A percentile compares a stretch with the other conserved stretches of the same genome.
Conservation (phyloP, 192 early-diverging fungal genomes). For the Diversispora epigaea region DNA sequence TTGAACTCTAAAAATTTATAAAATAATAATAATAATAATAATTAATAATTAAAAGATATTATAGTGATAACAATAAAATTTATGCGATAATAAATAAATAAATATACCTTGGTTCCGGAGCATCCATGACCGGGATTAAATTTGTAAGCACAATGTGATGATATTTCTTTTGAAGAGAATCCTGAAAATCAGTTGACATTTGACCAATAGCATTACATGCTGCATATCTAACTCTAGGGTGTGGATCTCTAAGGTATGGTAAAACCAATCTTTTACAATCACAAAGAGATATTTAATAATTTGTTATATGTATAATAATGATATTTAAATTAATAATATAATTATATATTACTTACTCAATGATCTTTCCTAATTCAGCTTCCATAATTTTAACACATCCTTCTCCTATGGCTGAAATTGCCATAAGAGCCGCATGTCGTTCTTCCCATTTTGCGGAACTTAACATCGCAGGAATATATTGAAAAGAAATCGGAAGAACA, state of each 20-base stretch:
- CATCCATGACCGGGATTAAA: constrained; percentile 88
- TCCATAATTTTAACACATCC: constrained; percentile 95
- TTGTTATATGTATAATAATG: too few relatives aligned
- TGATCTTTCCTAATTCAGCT: constrained; percentile 80
- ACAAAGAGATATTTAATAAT: not conserved
- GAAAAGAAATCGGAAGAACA: constrained; percentile 86
- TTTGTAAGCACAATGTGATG: constrained; percentile 68
- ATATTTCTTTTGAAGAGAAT: constrained; percentile 70
- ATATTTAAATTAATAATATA: too few relatives aligned
- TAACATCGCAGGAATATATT: constrained; percentile 87
- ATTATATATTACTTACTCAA: constrained; percentile 43
- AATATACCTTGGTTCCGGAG: constrained; percentile 29
- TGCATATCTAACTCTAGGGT: constrained; percentile 95
- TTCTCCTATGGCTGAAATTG: constrained; percentile 95
- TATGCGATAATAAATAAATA: not conserved
- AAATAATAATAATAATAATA: constrained; percentile 18
- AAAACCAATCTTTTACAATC: constrained; percentile 58
- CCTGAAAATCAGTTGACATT: constrained; percentile 96
- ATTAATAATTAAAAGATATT: not conserved
- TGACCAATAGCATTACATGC: constrained; percentile 96
- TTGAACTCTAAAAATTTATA: constrained; percentile 90
- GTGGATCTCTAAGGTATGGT: constrained; percentile 80
- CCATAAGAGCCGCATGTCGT: constrained; percentile 90
- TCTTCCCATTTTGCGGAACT: constrained; percentile 80
- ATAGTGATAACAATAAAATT: not conserved